A percentile compares a stretch with the other conserved stretches of the same genome.
These are phyloP conservation scores for Neonectria coccinea DNA, from an alignment of 2,329 filamentous ascomycete species.

Conservation along the genomic window DNA sequence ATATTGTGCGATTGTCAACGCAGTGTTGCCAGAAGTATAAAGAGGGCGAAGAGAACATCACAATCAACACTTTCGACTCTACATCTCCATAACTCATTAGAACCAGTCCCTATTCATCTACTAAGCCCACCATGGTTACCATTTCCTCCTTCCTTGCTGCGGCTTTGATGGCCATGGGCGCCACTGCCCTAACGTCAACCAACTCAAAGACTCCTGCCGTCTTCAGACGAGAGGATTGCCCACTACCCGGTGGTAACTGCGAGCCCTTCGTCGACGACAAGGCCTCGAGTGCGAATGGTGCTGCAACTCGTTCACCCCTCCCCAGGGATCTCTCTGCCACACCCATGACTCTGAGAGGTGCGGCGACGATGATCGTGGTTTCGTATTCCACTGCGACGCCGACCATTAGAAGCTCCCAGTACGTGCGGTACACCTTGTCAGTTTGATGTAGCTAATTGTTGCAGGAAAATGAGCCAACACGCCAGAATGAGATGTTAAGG, in stretches of 20 bases:
- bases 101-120: not conserved
- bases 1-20: not conserved
- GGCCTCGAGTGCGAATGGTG: not conserved
- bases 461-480: not conserved
- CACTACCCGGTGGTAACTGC: conserved; percentile 7
- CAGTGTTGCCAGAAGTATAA: not conserved
- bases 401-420: conserved; percentile 14
- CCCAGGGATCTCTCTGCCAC: not conserved
- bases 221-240: conserved; percentile 10
- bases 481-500: not conserved
- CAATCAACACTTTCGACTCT: not conserved
- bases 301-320: too few relatives aligned
- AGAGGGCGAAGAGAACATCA: not conserved
- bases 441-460: not conserved
- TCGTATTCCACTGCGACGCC: conserved; percentile 1
- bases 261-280: not conserved
- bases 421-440: not conserved
- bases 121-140: conserved; percentile 1
- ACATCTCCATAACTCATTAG: not conserved
- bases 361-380: not conserved
- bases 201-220: not conserved
- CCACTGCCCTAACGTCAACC: conserved; percentile 11
- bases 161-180: conserved; percentile 3
- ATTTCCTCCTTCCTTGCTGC: not conserved
- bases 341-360: conserved; percentile 6